Evolutionary conservation across 129 eudicot genomes (phyloP), one percentile per base, ranked within the genome.

Genomic region (Mikania micrantha): DNA sequence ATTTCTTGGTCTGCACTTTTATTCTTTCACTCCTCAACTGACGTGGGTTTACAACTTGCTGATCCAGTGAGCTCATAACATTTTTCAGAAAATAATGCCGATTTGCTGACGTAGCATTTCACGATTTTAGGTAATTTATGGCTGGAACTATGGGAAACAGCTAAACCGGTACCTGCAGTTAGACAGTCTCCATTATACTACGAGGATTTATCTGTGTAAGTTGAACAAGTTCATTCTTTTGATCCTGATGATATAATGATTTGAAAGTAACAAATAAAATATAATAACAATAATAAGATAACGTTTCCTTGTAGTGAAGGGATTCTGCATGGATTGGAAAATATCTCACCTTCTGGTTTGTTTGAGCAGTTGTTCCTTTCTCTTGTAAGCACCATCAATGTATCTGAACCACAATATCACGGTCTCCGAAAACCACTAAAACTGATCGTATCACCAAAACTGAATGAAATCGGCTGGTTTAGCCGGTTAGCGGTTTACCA

Each of bases 201-300:
- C 41, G 99, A 94, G 77, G 99, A 94, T 79, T 81, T 94, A 74
- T 90, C 93, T 28, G 99, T 94, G 99, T 94, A 87, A 73, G 99
- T 74, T 9, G 27, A 3, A 70, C 5, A 48, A 44, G 47, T 32
- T 25, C 36, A 44, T 60, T 19, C 11, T 9, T 34, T 9, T 22
- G 25, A 31, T 27, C 25, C 17, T 39, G 27, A 36, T 58, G 5
- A 57, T 36, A 58, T 24, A 58, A 27, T 13, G 19, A 54, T 22
- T 54, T 36, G 12, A 54, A 35, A 22, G 1, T 11, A 10, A 9
- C 1, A 22, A 34, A 36, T 47, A 16, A 52, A 22, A 20, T 4
- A n/a, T 13, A 57, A 31, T 15, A 59, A 31, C 4, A 29, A 17
- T 17, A 29, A 72, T 34, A 20, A 21, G 25, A 8, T 9, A 66